Percentiles rank a stretch among this genome's conserved stretches.
Evolutionary conservation across 2,329 filamentous ascomycete species (phyloP).

Genomic region (Neocatenulostroma microsporum): DNA sequence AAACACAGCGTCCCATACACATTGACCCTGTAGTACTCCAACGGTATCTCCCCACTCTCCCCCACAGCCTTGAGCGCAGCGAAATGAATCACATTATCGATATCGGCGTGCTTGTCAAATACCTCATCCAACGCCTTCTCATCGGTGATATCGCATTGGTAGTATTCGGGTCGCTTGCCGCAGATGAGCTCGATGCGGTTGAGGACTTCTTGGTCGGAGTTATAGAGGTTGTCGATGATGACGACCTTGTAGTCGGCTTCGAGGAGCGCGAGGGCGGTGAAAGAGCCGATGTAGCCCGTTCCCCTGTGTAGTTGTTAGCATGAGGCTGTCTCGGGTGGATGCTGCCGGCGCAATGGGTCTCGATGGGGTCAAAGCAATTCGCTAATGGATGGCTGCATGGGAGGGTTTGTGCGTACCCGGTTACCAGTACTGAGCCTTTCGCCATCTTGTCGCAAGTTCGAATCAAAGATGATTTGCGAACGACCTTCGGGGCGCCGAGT

Average conservation of each 20-base stretch:
- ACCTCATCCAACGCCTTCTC: conserved; percentile 75
- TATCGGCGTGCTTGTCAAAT: conserved; percentile 80
- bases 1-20: conserved; percentile 86
- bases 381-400: background rate
- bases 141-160: conserved; percentile 81
- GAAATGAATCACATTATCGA: conserved; percentile 98
- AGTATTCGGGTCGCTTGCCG: conserved; percentile 79
- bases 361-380: no score
- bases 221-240: conserved; percentile 94
- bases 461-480: no score
- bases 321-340: background rate
- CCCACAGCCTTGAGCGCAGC: conserved; percentile 97
- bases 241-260: conserved; percentile 94
- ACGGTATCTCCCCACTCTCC: conserved; percentile 84
- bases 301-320: no score
- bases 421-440: conserved; percentile 5
- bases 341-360: no score
- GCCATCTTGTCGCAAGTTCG: background rate
- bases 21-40: conserved; percentile 98
- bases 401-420: conserved; percentile 3
- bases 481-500: no score
- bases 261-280: conserved; percentile 86
- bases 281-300: conserved; percentile 98
- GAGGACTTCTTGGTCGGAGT: conserved; percentile 83
- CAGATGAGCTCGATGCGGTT: conserved; percentile 92